Conservation (phyloP, 371 early-diverging fungal species). For the Dichotomocladium elegans region DNA sequence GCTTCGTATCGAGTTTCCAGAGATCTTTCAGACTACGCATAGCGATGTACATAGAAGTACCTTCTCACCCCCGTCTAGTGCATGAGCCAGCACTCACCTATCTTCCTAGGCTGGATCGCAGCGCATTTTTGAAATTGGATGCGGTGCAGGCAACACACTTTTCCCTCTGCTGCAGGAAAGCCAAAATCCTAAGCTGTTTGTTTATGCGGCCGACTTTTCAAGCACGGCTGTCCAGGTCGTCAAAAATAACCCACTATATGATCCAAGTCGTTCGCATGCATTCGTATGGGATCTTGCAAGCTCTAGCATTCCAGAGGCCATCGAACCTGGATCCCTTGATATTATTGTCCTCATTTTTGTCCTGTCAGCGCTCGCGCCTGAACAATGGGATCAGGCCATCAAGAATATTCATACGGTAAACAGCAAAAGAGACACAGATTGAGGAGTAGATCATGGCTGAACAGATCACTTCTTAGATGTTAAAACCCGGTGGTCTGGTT, state of each 20-base stretch:
- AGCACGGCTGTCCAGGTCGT: slow-evolving; percentile 76
- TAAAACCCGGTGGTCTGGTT: slow-evolving; percentile 74
- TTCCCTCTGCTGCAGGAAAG: slow-evolving; percentile 83
- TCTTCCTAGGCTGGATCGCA: slow-evolving; percentile 35
- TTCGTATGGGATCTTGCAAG: slow-evolving; percentile 84
- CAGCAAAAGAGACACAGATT: background rate
- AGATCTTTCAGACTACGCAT: slow-evolving; percentile 51
- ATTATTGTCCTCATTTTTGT: slow-evolving; percentile 80
- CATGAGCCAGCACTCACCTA: background rate
- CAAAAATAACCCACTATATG: slow-evolving; percentile 52
- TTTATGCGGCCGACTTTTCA: slow-evolving; percentile 85
- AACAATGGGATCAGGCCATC: slow-evolving; percentile 70
- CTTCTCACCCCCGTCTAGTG: background rate
- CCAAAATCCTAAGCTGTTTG: slow-evolving; percentile 56
- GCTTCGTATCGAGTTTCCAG: slow-evolving; percentile 90
- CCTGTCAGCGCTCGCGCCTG: slow-evolving; percentile 80
- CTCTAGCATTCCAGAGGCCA: slow-evolving; percentile 52
- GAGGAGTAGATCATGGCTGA: too few species aligned
- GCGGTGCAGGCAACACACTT: slow-evolving; percentile 96
- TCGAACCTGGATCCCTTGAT: slow-evolving; percentile 67
- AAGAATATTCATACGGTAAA: slow-evolving; percentile 58
- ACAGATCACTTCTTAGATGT: slow-evolving; percentile 46
- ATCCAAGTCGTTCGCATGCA: slow-evolving; percentile 59
- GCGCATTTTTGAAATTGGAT: slow-evolving; percentile 80
- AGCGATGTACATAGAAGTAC: slow-evolving; percentile 15